Conservation (phyloP, 768 basidiomycete species). For the Rhodotorula taiwanensis region DNA sequence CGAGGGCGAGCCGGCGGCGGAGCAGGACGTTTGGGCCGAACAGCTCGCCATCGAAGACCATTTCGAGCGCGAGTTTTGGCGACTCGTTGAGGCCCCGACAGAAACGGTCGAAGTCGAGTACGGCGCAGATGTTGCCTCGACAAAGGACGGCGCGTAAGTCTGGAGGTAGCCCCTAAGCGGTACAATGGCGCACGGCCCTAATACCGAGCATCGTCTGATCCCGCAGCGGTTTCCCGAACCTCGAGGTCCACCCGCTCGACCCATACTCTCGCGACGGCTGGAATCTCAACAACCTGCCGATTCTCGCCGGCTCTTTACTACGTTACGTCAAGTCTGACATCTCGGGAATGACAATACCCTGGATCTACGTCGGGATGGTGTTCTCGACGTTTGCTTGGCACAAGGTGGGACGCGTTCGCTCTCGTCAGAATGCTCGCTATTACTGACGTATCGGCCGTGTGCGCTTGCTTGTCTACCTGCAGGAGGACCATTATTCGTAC, state of each 20-base stretch:
- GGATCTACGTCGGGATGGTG: conserved; percentile 94
- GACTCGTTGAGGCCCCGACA: conserved; percentile 75
- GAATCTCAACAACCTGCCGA: conserved; percentile 91
- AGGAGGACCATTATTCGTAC: conserved; percentile 96
- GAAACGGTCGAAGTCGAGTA: conserved; percentile 98
- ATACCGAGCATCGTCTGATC: not conserved
- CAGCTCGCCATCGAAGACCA: conserved; percentile 66
- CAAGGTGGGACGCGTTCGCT: too few relatives aligned
- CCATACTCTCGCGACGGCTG: conserved; percentile 83
- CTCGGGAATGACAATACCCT: conserved; percentile 87
- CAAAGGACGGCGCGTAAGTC: conserved; percentile 86
- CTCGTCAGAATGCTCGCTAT: too few relatives aligned
- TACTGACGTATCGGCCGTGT: too few relatives aligned
- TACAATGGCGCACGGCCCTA: too few relatives aligned
- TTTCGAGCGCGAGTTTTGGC: conserved; percentile 93
- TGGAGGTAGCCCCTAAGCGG: not conserved
- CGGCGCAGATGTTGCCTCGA: conserved; percentile 97
- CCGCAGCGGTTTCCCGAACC: conserved; percentile 81
- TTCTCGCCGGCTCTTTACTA: conserved; percentile 81
- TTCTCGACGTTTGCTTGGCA: conserved; percentile 99
- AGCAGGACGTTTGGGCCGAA: conserved; percentile 37
- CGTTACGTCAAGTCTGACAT: conserved; percentile 98
- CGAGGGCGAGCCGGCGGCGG: conserved; percentile 44
- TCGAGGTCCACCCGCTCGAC: conserved; percentile 85
- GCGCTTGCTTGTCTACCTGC: too few relatives aligned